Conservation (phyloP, 1,284 basidiomycete species). For the Binderoboletus segoi region DNA sequence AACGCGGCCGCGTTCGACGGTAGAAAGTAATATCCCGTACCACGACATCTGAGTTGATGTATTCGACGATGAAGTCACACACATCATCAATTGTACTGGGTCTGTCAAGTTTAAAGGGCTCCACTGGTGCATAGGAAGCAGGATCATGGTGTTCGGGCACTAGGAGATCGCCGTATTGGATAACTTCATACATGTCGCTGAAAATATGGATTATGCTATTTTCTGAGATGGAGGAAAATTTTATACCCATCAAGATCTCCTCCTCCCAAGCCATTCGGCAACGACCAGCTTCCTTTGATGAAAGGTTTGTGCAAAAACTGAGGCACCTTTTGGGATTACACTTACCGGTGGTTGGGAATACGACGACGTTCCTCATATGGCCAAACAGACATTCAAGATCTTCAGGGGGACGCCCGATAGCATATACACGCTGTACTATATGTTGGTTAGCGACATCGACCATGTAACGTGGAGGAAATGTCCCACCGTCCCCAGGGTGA, state of each 20-base stretch:
- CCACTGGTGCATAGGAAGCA: slow-evolving; percentile 52
- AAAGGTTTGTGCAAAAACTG: background rate
- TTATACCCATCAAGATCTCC: slow-evolving; percentile 75
- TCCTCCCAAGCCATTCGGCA: slow-evolving; percentile 70
- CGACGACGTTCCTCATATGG: slow-evolving; percentile 70
- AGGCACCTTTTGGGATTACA: slow-evolving; percentile 18
- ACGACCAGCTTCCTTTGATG: slow-evolving; percentile 55
- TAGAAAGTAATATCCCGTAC: slow-evolving; percentile 36
- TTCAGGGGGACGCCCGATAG: slow-evolving; percentile 69
- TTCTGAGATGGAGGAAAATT: slow-evolving; percentile 12
- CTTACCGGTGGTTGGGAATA: slow-evolving; percentile 68
- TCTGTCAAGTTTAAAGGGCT: slow-evolving; percentile 48
- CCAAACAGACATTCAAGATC: slow-evolving; percentile 60
- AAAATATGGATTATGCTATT: background rate
- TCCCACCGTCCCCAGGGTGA: slow-evolving; percentile 71
- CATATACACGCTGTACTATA: slow-evolving; percentile 67
- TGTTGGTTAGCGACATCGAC: slow-evolving; percentile 4
- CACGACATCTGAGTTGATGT: slow-evolving; percentile 78
- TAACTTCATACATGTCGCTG: slow-evolving; percentile 60
- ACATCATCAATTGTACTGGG: slow-evolving; percentile 73
- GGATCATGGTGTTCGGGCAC: slow-evolving; percentile 52
- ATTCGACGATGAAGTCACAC: slow-evolving; percentile 81
- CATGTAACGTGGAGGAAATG: background rate
- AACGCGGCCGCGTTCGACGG: background rate
- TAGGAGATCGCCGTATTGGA: slow-evolving; percentile 53